Conservation (phyloP, 2,329 filamentous ascomycete genomes). For the Apiospora sp. region DNA sequence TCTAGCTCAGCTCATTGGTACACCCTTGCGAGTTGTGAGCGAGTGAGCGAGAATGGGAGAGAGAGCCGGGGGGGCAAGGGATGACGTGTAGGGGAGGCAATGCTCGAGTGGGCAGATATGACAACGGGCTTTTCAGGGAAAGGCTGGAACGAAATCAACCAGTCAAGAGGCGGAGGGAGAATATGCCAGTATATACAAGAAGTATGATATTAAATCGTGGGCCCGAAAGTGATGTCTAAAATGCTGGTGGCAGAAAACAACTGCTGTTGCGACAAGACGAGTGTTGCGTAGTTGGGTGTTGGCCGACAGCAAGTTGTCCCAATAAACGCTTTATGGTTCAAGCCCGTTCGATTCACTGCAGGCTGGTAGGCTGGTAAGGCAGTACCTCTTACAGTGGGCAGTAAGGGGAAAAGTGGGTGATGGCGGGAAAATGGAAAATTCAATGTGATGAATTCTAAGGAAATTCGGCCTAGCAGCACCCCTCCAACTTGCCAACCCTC, state of each 20-base stretch:
- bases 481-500: not conserved
- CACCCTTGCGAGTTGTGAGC: conserved; percentile 18
- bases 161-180: not conserved
- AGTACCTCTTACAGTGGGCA: conserved; percentile 1
- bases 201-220: not conserved
- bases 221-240: not conserved
- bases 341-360: not conserved
- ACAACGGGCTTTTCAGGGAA: not conserved
- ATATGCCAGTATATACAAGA: conserved; percentile 17
- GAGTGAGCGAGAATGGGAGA: not conserved
- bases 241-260: conserved; percentile 9
- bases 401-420: conserved; percentile 13
- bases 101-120: not conserved
- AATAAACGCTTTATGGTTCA: conserved; percentile 22
- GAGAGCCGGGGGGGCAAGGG: conserved; percentile 21
- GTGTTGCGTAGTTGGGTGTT: not conserved
- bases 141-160: not conserved
- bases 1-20: not conserved
- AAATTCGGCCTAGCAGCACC: conserved; percentile 13
- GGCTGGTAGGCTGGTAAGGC: not conserved
- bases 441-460: conserved; percentile 1
- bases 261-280: conserved; percentile 7
- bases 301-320: not conserved
- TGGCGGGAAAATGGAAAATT: conserved; percentile 5
- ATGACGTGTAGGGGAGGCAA: conserved; percentile 22